Evolutionary conservation across 371 early-diverging fungal genomes (phyloP).

Genomic region (Mucor irregularis): DNA sequence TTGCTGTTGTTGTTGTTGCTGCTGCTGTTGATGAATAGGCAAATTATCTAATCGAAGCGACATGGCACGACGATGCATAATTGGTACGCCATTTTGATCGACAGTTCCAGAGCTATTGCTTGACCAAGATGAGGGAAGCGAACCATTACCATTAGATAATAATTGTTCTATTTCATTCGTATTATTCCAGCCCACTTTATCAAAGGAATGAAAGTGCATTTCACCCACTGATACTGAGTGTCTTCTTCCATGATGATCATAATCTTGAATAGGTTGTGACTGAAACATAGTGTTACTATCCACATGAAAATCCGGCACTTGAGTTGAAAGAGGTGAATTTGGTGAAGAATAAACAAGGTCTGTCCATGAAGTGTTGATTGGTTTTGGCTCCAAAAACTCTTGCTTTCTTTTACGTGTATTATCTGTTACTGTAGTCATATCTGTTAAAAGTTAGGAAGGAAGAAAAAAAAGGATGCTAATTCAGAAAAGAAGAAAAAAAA

Average conservation of each 20-base stretch:
- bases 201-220: constrained; percentile 21
- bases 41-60: constrained; percentile 33
- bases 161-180: constrained; percentile 18
- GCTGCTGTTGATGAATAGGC: background rate
- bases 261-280: background rate
- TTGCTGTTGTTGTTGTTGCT: constrained; percentile 1
- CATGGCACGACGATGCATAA: constrained; percentile 34
- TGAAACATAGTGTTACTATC: too few species aligned
- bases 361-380: constrained; percentile 17
- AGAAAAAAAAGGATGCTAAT: constrained; percentile 3
- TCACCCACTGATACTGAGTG: constrained; percentile 30
- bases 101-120: constrained; percentile 15
- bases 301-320: background rate
- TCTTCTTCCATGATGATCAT: constrained; percentile 5
- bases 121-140: constrained; percentile 30
- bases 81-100: background rate
- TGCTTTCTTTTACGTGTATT: constrained; percentile 24
- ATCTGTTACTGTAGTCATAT: constrained; percentile 30
- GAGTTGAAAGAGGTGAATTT: constrained; percentile 20
- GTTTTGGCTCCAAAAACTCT: constrained; percentile 5
- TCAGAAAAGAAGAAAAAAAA: background rate
- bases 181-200: constrained; percentile 22
- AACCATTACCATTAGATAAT: background rate
- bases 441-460: background rate
- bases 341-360: constrained; percentile 34